These are phyloP conservation scores for Acephala macrosclerotiorum DNA, from an alignment of 2,329 filamentous ascomycete genomes.

Conservation along the genomic window DNA sequence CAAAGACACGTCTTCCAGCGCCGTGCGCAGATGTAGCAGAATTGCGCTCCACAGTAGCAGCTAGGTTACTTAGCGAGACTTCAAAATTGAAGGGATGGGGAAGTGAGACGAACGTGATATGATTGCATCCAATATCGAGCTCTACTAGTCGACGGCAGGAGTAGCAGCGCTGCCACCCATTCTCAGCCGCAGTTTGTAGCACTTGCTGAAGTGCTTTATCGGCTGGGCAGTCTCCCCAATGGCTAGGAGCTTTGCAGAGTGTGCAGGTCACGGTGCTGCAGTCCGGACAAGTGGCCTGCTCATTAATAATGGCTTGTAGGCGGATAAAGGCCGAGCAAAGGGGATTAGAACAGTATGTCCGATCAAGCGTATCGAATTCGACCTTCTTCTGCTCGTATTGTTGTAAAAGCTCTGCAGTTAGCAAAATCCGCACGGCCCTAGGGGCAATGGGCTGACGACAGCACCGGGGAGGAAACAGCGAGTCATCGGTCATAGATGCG, in stretches of 20 bases:
- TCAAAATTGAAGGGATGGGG: not conserved
- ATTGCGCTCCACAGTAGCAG: slow-evolving; percentile 53
- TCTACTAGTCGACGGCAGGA: slow-evolving; percentile 51
- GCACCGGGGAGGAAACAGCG: slow-evolving; percentile 22
- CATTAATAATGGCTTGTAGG: slow-evolving; percentile 36
- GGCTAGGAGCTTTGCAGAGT: slow-evolving; percentile 54
- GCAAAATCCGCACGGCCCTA: slow-evolving; percentile 6
- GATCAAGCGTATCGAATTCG: slow-evolving; percentile 55
- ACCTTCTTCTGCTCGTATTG: slow-evolving; percentile 52
- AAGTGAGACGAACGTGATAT: slow-evolving; percentile 54
- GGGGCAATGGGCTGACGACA: slow-evolving; percentile 17
- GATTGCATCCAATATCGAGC: slow-evolving; percentile 55
- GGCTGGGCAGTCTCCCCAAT: slow-evolving; percentile 54
- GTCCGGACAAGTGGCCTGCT: slow-evolving; percentile 47
- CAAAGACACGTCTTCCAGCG: slow-evolving; percentile 48
- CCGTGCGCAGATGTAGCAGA: slow-evolving; percentile 56
- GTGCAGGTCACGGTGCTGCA: slow-evolving; percentile 55
- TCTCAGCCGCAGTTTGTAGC: slow-evolving; percentile 45
- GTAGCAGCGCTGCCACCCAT: slow-evolving; percentile 59
- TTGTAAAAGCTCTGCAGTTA: slow-evolving; percentile 15
- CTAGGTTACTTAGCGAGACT: slow-evolving; percentile 36
- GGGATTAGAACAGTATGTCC: slow-evolving; percentile 56
- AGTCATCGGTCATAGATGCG: slow-evolving; percentile 18
- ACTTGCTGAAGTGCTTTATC: slow-evolving; percentile 47
- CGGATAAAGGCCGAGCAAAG: slow-evolving; percentile 56